phyloP scores from a whole-genome alignment of 768 basidiomycete genomes.

The Infundibulicybe gibba region DNA sequence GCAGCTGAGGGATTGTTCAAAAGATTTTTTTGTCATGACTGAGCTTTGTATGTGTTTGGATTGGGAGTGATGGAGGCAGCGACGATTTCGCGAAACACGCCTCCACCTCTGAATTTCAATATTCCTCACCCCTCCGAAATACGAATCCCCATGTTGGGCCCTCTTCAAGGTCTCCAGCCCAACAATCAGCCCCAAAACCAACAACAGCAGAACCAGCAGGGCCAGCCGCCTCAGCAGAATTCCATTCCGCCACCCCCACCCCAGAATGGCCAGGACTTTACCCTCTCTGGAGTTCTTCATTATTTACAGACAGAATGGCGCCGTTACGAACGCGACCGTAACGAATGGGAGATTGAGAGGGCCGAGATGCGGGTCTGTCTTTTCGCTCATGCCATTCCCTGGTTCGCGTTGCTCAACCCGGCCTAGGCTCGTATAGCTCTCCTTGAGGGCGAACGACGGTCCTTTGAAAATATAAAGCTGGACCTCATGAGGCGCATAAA shows the following conservation, averaged over 20 bases:
- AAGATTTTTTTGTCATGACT: conserved; percentile 1
- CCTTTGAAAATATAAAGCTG: conserved; percentile 94
- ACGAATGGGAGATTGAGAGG: conserved; percentile 99
- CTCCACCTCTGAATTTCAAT: conserved; percentile 13
- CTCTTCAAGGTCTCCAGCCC: conserved; percentile 61
- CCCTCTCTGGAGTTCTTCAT: conserved; percentile 91
- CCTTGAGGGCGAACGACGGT: conserved; percentile 94
- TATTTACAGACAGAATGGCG: conserved; percentile 99
- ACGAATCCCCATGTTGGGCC: conserved; percentile 69
- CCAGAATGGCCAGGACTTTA: conserved; percentile 89
- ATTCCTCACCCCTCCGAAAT: conserved; percentile 26
- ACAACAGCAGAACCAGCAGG: conserved; percentile 52
- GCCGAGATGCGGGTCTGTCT: conserved; percentile 94
- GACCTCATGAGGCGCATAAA: conserved; percentile 96
- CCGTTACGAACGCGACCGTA: conserved; percentile 95
- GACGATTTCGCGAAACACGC: conserved; percentile 17
- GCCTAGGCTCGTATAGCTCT: conserved; percentile 91
- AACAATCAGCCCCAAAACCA: conserved; percentile 59
- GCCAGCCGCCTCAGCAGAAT: conserved; percentile 45
- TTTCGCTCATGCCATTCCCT: conserved; percentile 10
- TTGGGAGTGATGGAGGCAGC: conserved; percentile 19
- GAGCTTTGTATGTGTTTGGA: conserved; percentile 40
- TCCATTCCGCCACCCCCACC: conserved; percentile 72
- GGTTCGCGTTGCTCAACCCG: conserved; percentile 24
- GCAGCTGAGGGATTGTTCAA: no score